Conservation (phyloP, 257 asterid species). For the Nicotiana obtusifolia region DNA sequence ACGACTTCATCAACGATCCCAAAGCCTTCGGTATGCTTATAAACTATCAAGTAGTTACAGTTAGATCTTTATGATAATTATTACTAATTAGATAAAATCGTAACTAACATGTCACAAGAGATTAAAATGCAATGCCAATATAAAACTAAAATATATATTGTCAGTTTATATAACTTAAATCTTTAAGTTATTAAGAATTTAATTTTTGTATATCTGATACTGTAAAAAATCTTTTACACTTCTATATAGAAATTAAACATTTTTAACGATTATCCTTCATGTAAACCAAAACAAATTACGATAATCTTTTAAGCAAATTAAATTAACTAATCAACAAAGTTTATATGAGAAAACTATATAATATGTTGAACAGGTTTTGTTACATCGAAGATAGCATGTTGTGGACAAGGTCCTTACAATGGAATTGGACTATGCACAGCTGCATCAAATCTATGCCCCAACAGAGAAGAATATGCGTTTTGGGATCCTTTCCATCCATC, state of each 20-base stretch:
- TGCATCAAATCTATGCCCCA: constrained; percentile 48
- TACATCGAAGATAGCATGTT: constrained; percentile 57
- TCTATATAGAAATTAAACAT: too few species aligned
- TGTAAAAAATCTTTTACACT: too few species aligned
- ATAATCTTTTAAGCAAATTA: not conserved
- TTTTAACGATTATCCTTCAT: not conserved
- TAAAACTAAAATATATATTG: too few species aligned
- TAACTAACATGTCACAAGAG: too few species aligned
- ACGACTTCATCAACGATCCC: constrained; percentile 62
- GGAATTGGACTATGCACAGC: constrained; percentile 54
- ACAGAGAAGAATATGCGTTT: constrained; percentile 52
- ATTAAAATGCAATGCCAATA: too few species aligned
- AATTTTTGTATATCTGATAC: too few species aligned
- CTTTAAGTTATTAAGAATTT: too few species aligned
- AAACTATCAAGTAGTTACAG: too few species aligned
- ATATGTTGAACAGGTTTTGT: constrained; percentile 35
- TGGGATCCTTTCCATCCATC: constrained; percentile 76
- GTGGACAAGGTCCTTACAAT: constrained; percentile 62
- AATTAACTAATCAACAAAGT: not conserved
- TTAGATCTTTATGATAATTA: too few species aligned
- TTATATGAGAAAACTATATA: not conserved
- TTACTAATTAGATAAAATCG: too few species aligned
- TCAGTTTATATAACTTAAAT: too few species aligned
- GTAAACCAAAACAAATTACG: not conserved
- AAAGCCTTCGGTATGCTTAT: constrained; percentile 41